These are phyloP conservation scores for Sporothrix brasiliensis DNA, from an alignment of 2,329 filamentous ascomycete genomes.

Conservation along the genomic window DNA sequence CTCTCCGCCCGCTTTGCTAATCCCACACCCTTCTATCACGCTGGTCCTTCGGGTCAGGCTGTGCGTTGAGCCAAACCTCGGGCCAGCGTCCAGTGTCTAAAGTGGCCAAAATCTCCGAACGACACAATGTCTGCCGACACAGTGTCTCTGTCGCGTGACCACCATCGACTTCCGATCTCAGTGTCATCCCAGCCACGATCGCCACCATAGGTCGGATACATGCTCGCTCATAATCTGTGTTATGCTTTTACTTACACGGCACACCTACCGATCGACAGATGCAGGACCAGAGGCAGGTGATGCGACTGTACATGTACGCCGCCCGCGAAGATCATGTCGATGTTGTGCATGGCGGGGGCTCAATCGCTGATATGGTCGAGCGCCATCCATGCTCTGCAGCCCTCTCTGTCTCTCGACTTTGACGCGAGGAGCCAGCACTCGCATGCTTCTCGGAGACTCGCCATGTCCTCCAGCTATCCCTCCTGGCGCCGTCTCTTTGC, in stretches of 20 bases:
- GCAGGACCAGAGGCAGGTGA: neutral
- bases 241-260: neutral
- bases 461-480: neutral
- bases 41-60: neutral
- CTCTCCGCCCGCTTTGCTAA: neutral
- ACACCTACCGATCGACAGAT: neutral
- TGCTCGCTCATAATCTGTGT: no score
- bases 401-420: neutral
- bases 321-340: neutral
- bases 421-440: neutral
- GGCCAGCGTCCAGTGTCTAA: neutral
- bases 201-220: neutral
- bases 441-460: neutral
- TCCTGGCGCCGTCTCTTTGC: neutral
- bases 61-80: neutral
- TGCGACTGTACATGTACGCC: neutral
- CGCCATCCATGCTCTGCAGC: neutral
- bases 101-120: conserved; percentile 19
- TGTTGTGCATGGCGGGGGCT: neutral
- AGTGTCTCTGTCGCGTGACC: conserved; percentile 6
- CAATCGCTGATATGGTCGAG: neutral
- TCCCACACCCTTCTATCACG: conserved; percentile 18
- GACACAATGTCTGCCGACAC: neutral
- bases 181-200: neutral
- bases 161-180: neutral